Conservation (phyloP, 1,284 basidiomycete species). For the Dichomitus squalens region DNA sequence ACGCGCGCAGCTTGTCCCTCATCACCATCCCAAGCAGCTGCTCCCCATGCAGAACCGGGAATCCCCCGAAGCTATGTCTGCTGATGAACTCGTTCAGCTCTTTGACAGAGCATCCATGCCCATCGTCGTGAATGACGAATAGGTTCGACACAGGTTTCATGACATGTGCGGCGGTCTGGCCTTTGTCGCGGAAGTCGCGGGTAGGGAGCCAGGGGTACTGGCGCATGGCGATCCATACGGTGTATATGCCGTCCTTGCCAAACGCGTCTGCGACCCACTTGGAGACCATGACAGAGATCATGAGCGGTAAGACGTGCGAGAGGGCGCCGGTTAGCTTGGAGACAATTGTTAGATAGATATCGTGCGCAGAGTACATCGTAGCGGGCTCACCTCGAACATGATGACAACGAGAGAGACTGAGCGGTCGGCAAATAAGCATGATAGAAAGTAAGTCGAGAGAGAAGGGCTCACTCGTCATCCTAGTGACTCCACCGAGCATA, state of each 20-base stretch:
- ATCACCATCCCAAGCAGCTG: constrained; percentile 63
- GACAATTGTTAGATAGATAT: background rate
- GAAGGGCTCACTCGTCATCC: constrained; percentile 69
- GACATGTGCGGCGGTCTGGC: constrained; percentile 60
- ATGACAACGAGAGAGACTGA: constrained; percentile 75
- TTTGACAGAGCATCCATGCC: constrained; percentile 42
- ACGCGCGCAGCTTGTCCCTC: constrained; percentile 51
- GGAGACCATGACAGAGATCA: constrained; percentile 75
- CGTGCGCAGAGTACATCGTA: background rate
- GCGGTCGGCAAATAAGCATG: background rate
- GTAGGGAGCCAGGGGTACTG: constrained; percentile 78
- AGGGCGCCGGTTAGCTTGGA: constrained; percentile 65
- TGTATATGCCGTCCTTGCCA: constrained; percentile 73
- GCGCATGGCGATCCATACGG: constrained; percentile 73
- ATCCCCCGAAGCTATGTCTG: constrained; percentile 55
- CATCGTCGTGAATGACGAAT: constrained; percentile 53
- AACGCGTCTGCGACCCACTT: constrained; percentile 79
- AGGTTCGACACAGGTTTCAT: constrained; percentile 60
- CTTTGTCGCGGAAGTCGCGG: constrained; percentile 65
- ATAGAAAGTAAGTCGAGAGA: too few relatives aligned
- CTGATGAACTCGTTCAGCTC: constrained; percentile 54
- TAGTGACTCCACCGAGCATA: constrained; percentile 79
- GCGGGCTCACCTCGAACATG: constrained; percentile 58
- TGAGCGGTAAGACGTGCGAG: constrained; percentile 78
- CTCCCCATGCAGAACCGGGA: constrained; percentile 57